Base-by-base conservation (phyloP, 176 grass and related monocot genomes). In the Bothriochloa decipiens region DNA sequence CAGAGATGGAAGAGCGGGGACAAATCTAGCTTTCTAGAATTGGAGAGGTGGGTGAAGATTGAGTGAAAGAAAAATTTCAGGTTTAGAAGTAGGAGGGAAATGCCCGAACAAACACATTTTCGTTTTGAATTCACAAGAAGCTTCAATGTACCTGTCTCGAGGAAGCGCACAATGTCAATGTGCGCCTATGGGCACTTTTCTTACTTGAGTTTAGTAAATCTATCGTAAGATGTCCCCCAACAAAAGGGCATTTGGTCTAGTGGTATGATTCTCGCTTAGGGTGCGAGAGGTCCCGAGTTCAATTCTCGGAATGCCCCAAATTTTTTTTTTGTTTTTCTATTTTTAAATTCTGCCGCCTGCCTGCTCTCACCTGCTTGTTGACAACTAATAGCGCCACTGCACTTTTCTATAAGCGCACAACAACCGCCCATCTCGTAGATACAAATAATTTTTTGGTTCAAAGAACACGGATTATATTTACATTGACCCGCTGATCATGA, bases 171-270 rank as follows among this genome's bases (percentile, higher is more conserved):
- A 7, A 22, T 32, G 29, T 32, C 29, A 32, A 32, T 2, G 29
- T 32, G 29, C 1, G 29, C 29, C 29, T 32, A 32, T n/a, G n/a
- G n/a, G n/a, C n/a, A n/a, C n/a, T n/a, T n/a, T n/a, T n/a, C n/a
- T n/a, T n/a, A n/a, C n/a, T n/a, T n/a, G n/a, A n/a, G n/a, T n/a
- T n/a, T n/a, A 35, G 33, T 35, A 35, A n/a, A n/a, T n/a, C n/a
- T n/a, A n/a, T n/a, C n/a, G n/a, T n/a, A n/a, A n/a, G n/a, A n/a
- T n/a, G n/a, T n/a, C n/a, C n/a, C n/a, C n/a, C n/a, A n/a, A n/a
- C n/a, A n/a, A n/a, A n/a, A n/a, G n/a, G n/a, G 92, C 88, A 97
- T 91, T 97, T 97, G 90, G 95, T 95, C 89, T 97, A 95, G 89
- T 93, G 90, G 94, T 89, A 97, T 97, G 88, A 98, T 98, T 95